Conservation (phyloP, 805 yeast species). For the Wickerhamomyces chaumierensis region DNA sequence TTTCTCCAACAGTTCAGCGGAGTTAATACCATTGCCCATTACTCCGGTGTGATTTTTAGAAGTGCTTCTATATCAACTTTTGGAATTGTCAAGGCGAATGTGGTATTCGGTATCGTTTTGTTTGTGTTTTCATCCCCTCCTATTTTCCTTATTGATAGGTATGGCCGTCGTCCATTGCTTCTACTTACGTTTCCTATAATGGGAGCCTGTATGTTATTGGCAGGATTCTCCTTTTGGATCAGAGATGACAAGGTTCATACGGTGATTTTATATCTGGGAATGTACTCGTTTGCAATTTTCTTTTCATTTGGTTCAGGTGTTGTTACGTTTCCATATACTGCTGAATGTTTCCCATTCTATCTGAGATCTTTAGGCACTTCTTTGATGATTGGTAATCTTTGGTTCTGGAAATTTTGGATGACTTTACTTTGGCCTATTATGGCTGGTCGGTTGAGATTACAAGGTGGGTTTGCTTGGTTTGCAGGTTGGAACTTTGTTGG, state of each 20-base stretch:
- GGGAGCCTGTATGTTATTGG: constrained; percentile 45
- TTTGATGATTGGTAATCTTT: constrained; percentile 61
- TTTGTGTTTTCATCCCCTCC: constrained; percentile 84
- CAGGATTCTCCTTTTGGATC: constrained; percentile 69
- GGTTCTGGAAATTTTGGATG: constrained; percentile 62
- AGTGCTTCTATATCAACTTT: constrained; percentile 52
- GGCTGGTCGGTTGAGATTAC: constrained; percentile 52
- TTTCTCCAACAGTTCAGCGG: constrained; percentile 92
- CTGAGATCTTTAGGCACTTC: constrained; percentile 77
- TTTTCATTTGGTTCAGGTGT: constrained; percentile 86
- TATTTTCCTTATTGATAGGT: constrained; percentile 63
- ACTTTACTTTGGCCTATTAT: constrained; percentile 77
- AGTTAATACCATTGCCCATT: constrained; percentile 78
- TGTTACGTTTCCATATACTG: constrained; percentile 81
- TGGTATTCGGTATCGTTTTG: constrained; percentile 77
- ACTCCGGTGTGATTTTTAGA: constrained; percentile 67
- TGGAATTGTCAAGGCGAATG: constrained; percentile 26
- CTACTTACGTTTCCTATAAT: constrained; percentile 53
- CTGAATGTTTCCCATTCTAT: constrained; percentile 73
- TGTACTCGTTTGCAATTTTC: constrained; percentile 58
- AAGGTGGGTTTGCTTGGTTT: constrained; percentile 83
- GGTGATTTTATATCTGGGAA: constrained; percentile 35
- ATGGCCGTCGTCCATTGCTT: constrained; percentile 58
- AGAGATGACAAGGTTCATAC: no score
- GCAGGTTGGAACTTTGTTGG: constrained; percentile 77